These are phyloP conservation scores for Piromyces finnis DNA, from an alignment of 192 early-diverging fungal genomes.

Conservation along the genomic window DNA sequence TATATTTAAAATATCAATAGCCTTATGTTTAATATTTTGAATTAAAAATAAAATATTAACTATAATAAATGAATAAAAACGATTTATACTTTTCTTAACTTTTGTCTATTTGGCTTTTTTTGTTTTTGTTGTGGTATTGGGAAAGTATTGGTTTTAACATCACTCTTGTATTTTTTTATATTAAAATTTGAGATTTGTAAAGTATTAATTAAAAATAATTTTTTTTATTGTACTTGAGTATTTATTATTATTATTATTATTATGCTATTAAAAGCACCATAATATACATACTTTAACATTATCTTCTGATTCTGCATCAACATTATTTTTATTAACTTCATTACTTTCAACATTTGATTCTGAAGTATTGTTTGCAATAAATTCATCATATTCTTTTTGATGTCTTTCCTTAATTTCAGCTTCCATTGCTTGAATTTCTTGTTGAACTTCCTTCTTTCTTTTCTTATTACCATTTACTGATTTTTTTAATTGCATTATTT, in stretches of 20 bases:
- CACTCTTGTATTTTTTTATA: background rate
- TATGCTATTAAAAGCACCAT: too few species aligned
- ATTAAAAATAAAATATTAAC: too few species aligned
- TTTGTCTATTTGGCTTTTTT: background rate
- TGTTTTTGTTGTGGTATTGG: background rate
- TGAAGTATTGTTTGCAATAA: background rate
- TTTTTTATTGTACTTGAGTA: too few species aligned
- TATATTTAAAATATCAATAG: too few species aligned
- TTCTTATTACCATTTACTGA: background rate
- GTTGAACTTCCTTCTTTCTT: background rate
- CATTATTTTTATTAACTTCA: background rate
- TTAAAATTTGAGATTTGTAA: too few species aligned
- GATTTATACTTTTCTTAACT: background rate
- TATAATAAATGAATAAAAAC: too few species aligned
- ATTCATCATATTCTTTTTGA: background rate
- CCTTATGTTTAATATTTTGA: too few species aligned
- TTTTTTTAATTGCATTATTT: background rate
- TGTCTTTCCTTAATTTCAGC: background rate
- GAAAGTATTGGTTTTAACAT: background rate
- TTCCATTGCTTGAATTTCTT: background rate
- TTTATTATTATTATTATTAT: too few species aligned
- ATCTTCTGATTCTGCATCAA: background rate
- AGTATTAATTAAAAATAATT: too few species aligned
- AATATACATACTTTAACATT: background rate
- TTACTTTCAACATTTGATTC: background rate